Evolutionary conservation across 345 rosid species (phyloP).

Genomic region (Camelina neglecta): DNA sequence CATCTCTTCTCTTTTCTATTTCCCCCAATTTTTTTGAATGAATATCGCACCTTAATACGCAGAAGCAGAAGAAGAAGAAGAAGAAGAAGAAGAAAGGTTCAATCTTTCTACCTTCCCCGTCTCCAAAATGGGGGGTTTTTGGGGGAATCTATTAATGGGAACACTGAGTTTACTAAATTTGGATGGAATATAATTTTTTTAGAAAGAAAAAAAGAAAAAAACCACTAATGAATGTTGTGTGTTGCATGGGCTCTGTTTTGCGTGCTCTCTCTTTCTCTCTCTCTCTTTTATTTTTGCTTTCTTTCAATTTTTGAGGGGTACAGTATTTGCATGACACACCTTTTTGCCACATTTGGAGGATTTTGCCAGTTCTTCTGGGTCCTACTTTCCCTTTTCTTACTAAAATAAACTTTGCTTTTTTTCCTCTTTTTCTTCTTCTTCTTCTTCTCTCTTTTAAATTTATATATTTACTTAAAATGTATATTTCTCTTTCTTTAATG

Average conservation of each 20-base stretch:
- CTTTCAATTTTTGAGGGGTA: slow-evolving; percentile 29
- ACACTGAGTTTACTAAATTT: slow-evolving; percentile 51
- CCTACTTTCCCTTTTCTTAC: slow-evolving; percentile 42
- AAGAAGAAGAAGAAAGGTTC: slow-evolving; percentile 14
- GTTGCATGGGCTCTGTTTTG: slow-evolving; percentile 61
- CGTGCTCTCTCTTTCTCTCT: slow-evolving; percentile 38
- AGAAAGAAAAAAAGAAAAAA: slow-evolving; percentile 40
- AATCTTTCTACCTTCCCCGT: slow-evolving; percentile 3
- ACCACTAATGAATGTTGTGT: slow-evolving; percentile 57
- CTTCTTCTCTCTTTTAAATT: neutral
- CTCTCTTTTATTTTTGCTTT: neutral
- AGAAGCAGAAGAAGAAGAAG: slow-evolving; percentile 18
- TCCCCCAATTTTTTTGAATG: slow-evolving; percentile 3
- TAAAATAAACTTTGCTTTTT: slow-evolving; percentile 11
- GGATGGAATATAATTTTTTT: slow-evolving; percentile 12
- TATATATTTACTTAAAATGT: neutral
- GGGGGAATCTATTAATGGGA: slow-evolving; percentile 44
- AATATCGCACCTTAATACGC: neutral
- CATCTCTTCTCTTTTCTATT: slow-evolving; percentile 45
- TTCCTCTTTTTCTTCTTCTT: neutral
- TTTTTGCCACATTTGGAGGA: slow-evolving; percentile 55
- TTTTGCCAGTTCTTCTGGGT: slow-evolving; percentile 38
- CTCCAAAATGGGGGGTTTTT: slow-evolving; percentile 44
- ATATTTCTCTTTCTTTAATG: neutral
- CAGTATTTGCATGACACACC: slow-evolving; percentile 50